Percentiles rank a stretch among this genome's conserved stretches.
These are phyloP conservation scores for Thalassiosira sp. DNA, from an alignment of 352 stramenopile species.

Conservation along the genomic window DNA sequence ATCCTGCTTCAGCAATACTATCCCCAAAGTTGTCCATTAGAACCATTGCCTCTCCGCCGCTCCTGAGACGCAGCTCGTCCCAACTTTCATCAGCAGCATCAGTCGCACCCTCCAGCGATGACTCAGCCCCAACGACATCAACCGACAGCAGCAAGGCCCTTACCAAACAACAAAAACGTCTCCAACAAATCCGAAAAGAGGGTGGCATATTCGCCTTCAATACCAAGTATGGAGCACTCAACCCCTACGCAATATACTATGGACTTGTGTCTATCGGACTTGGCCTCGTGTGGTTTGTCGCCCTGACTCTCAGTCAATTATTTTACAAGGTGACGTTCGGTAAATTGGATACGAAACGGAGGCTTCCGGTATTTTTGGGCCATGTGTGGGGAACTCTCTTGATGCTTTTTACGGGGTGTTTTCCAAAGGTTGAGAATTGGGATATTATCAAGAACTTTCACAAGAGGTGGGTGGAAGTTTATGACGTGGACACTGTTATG, in stretches of 20 bases:
- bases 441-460: slow-evolving; percentile 70
- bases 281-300: slow-evolving; percentile 72
- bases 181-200: slow-evolving; percentile 37
- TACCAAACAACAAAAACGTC: slow-evolving; percentile 46
- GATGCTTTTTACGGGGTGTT: slow-evolving; percentile 63
- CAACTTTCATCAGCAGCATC: slow-evolving; percentile 22
- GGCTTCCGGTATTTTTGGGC: slow-evolving; percentile 69
- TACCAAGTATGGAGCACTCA: slow-evolving; percentile 75
- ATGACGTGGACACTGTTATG: too few relatives aligned
- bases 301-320: slow-evolving; percentile 53
- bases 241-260: slow-evolving; percentile 80
- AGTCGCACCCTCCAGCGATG: slow-evolving; percentile 4
- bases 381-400: slow-evolving; percentile 77
- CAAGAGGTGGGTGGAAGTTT: slow-evolving; percentile 57
- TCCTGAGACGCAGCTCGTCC: background rate
- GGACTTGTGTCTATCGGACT: slow-evolving; percentile 67
- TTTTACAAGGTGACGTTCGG: slow-evolving; percentile 66
- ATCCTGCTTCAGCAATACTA: background rate
- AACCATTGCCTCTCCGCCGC: too few relatives aligned
- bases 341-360: slow-evolving; percentile 63
- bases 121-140: background rate
- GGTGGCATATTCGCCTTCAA: slow-evolving; percentile 65
- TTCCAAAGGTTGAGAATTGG: slow-evolving; percentile 61
- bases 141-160: background rate
- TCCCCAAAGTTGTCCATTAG: background rate